phyloP scores from a whole-genome alignment of 306 rosid species.

The Quercus berberidifolia region DNA sequence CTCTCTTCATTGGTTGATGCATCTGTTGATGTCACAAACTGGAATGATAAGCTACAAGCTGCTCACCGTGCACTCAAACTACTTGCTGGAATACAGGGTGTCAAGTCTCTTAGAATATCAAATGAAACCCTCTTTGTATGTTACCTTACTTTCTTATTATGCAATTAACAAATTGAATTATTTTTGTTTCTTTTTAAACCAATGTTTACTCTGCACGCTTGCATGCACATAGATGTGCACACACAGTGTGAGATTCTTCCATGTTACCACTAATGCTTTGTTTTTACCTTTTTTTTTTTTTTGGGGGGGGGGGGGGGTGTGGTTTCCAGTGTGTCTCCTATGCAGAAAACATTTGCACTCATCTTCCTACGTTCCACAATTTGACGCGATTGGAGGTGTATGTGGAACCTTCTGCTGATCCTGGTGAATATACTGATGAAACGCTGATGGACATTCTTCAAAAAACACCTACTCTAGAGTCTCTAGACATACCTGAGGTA shows the following conservation, averaged over 20 bases:
- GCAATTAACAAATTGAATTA: no score
- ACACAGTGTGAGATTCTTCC: neutral
- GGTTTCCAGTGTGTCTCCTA: neutral
- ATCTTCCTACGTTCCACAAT: slow-evolving; percentile 13
- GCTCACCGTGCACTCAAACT: no score
- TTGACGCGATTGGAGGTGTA: slow-evolving; percentile 12
- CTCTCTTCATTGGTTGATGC: no score
- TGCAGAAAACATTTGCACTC: neutral
- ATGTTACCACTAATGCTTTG: neutral
- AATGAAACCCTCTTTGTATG: no score
- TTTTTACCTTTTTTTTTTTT: neutral
- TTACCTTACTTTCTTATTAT: no score
- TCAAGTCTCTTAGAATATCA: no score
- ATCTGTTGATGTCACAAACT: no score
- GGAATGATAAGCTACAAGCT: no score
- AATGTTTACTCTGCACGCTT: neutral
- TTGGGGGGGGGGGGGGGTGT: no score
- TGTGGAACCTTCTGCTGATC: neutral
- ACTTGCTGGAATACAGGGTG: no score
- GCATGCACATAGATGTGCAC: no score
- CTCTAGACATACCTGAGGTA: slow-evolving; percentile 17
- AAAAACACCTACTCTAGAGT: slow-evolving; percentile 16
- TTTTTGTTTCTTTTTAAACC: no score
- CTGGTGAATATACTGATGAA: neutral
- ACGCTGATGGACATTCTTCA: slow-evolving; percentile 18